Conservation (phyloP, 140 eudicot species). For the Stevia rebaudiana region DNA sequence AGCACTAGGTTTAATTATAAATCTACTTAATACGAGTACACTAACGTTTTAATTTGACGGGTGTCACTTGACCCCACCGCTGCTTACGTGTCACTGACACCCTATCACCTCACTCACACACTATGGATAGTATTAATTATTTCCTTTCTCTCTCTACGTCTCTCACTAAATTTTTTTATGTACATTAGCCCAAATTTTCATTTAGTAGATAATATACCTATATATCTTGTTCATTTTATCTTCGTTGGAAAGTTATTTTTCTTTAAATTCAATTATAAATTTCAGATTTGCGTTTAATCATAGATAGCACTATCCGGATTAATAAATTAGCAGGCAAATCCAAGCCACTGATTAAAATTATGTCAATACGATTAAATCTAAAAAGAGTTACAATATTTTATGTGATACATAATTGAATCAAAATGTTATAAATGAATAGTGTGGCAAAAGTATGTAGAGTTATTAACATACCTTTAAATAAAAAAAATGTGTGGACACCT, state of each 20-base stretch:
- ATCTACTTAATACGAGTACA: too few species aligned
- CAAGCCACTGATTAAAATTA: background rate
- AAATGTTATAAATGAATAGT: background rate
- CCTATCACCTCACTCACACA: too few species aligned
- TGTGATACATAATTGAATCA: background rate
- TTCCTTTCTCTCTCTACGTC: too few species aligned
- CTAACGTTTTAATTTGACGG: too few species aligned
- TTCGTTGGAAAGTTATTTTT: background rate
- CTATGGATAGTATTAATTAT: too few species aligned
- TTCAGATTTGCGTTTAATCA: conserved; percentile 5
- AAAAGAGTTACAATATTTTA: background rate
- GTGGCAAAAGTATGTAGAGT: background rate
- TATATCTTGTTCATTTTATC: too few species aligned
- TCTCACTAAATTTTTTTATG: too few species aligned
- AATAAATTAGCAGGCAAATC: background rate
- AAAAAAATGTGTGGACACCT: background rate
- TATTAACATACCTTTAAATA: background rate
- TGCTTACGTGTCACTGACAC: too few species aligned
- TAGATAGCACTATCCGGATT: background rate
- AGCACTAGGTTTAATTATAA: too few species aligned
- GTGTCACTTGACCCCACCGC: too few species aligned
- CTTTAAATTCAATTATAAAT: background rate
- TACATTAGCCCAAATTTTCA: too few species aligned
- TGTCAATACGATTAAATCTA: conserved; percentile 8
- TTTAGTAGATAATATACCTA: too few species aligned